Base-by-base conservation (phyloP, 768 basidiomycete genomes). In the Boletus rex-veris region DNA sequence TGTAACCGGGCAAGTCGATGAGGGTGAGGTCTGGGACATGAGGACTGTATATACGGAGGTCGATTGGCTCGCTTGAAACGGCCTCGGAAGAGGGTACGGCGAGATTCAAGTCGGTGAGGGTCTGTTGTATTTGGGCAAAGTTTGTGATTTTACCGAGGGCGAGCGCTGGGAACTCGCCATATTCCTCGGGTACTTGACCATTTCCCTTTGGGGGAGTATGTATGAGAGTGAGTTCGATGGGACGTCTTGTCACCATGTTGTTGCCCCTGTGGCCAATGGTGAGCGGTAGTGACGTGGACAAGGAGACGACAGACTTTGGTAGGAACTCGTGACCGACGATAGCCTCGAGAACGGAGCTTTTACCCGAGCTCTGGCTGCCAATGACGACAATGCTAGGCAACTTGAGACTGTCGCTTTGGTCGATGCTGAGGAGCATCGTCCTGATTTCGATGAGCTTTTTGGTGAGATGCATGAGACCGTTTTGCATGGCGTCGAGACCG, bases 211-310 rank as follows among this genome's bases (percentile, higher is more conserved):
- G 68, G 19, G 92, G 92, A 0, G 90, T 96, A 66, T 99, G 92
- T 53, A 98, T 86, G 45, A 99, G 85, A 4, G 97, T 99, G 54
- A 99, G 83, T 67, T 99, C 97, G 63, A 99, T 98, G 2, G 97
- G 97, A 50, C 97, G 86, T 1, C 97, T 88, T 3, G 97, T 99
- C 33, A 98, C 97, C 97, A 99, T 99, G 71, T 98, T 98, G 71
- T 93, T 88, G 51, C 97, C 97, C 74, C 96, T 98, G 64, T 16
- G 33, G 5, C 19, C 41, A 30, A 40, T 28, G 45, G 49, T 51
- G 45, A 58, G 43, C 36, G 21, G 36, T 37, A 21, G 16, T 19
- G 50, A 37, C 30, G 40, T 36, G 10, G 39, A 50, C 42, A 12
- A 45, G 37, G 19, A 15, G 2, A 24, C 3, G n/a, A 79, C 92